Conservation (phyloP, 2,329 filamentous ascomycete species). For the Fusarium praegraminearum region DNA sequence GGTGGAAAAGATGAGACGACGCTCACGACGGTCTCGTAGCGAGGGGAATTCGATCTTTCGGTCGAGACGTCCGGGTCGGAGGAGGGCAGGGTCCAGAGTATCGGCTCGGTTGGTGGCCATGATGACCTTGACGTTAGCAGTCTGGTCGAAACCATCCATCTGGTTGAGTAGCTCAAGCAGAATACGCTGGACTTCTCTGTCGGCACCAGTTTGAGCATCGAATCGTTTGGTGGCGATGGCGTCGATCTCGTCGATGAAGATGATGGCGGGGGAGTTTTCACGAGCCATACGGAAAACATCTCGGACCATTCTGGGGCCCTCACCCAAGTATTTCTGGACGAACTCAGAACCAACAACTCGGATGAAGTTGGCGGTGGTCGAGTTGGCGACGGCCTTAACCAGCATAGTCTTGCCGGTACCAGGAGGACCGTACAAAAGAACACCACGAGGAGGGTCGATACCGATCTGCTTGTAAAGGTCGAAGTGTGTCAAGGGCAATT, state of each 20-base stretch:
- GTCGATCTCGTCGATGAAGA: constrained; percentile 99
- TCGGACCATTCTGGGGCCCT: constrained; percentile 97
- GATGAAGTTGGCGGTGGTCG: constrained; percentile 97
- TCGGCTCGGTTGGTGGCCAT: constrained; percentile 99
- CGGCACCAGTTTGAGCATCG: constrained; percentile 97
- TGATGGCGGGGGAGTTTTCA: constrained; percentile 97
- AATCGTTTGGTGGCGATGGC: constrained; percentile 99
- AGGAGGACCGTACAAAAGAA: constrained; percentile 94
- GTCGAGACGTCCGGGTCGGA: constrained; percentile 94
- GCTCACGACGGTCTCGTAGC: constrained; percentile 91
- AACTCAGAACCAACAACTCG: constrained; percentile 98
- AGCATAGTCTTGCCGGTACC: constrained; percentile 98
- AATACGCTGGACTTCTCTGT: constrained; percentile 98
- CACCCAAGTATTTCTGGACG: constrained; percentile 98
- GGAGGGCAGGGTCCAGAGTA: constrained; percentile 92
- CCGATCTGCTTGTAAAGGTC: constrained; percentile 99
- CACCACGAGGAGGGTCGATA: constrained; percentile 96
- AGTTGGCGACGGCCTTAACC: constrained; percentile 98
- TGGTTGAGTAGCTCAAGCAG: constrained; percentile 97
- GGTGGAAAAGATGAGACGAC: constrained; percentile 96
- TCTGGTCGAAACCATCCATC: constrained; percentile 99
- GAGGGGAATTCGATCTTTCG: constrained; percentile 99
- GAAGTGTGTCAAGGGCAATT: constrained; percentile 96
- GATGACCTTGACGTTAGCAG: constrained; percentile 99
- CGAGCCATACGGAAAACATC: constrained; percentile 99